Evolutionary conservation across 768 basidiomycete genomes (phyloP), one percentile per base, ranked within the genome.

Genomic region (Dentipellis fragilis): DNA sequence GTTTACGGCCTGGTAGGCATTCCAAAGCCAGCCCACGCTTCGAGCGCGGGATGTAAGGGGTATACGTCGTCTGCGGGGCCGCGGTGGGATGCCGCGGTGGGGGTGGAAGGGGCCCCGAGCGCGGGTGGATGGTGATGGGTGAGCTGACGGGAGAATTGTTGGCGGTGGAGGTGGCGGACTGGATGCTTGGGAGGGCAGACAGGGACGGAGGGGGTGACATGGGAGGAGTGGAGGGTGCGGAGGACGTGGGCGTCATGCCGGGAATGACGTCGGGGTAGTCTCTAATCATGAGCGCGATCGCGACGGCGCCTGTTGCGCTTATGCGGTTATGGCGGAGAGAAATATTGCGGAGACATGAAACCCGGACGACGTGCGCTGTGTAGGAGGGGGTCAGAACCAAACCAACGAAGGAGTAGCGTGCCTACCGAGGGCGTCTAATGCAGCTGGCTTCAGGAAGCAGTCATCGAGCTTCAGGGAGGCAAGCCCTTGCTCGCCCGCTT

Each of bases 251-350:
- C 4, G 68, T 62, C 3, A 67, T 59, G 16, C 59, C 54, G 48
- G 72, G 69, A 59, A 84, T 79, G 45, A 85, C 76, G 60, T 96
- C 92, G 3, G 92, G 90, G 65, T 97, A 98, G 68, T 99, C 95
- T 52, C 89, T 82, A 59, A 97, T 93, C 91, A 99, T 94, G 52
- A 96, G 78, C 0, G 95, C 93, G 11, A 98, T 76, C 0, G 93
- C 89, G 5, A 98, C 92, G 8, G 88, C 93, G 36, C 93, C 93
- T 0, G 87, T 80, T 0, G 84, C 78, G 36, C 77, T 82, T 63
- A 98, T 96, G 45, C 81, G 81, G 69, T 99, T 98, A 48, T 90
- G 80, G 14, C 95, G 82, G 21, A 99, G 71, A 4, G 93, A 95
- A 50, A 99, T 84, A 65, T 99, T 92, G 56, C 83, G 81, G 56